Base-by-base conservation (phyloP, 2,329 filamentous ascomycete genomes). In the Salinomyces thailandicus region DNA sequence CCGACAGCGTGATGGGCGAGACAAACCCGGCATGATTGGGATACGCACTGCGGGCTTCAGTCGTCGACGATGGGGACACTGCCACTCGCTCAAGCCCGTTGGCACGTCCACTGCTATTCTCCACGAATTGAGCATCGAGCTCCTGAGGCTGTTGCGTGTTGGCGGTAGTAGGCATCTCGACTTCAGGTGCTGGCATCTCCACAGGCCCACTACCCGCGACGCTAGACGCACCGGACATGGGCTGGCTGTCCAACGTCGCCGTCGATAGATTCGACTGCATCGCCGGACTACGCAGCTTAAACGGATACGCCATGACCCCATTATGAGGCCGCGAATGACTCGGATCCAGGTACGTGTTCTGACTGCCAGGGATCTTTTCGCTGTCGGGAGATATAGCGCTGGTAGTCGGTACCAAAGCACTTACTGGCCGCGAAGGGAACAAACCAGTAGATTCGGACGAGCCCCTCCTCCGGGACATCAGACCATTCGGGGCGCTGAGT, bases 261-360 rank as follows among this genome's bases (percentile, higher is more conserved):
- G 48, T 46, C n/a, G 46, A 49, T 13, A 50, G 39, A 41, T 48
- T 50, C 5, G 45, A 41, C 4, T 8, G 15, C 9, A 15, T 41
- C 38, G 17, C 15, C 18, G 14, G 37, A 18, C 16, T 71, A 72
- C 71, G 71, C 11, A 87, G 57, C 38, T 73, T 81, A 52, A 87
- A 87, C 0, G 82, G 82, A 47, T 84, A 71, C 0, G 82, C 80
- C 17, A 85, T 73, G 0, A 80, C 78, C 14, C 74, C 75, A 5
- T 81, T 66, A 31, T 76, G 77, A 0, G 81, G 78, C 2, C 81
- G 66, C 51, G 79, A 81, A 4, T 73, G 73, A 64, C 43, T 68
- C 59, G 30, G 70, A 49, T 51, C 65, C 6, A 66, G 68, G 18
- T 65, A 61, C 0, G 69, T 61, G 1, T 66, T 62, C 3, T 66